Evolutionary conservation across 305 asterid genomes (phyloP).

Genomic region (Fraxinus xanthoxyloides): DNA sequence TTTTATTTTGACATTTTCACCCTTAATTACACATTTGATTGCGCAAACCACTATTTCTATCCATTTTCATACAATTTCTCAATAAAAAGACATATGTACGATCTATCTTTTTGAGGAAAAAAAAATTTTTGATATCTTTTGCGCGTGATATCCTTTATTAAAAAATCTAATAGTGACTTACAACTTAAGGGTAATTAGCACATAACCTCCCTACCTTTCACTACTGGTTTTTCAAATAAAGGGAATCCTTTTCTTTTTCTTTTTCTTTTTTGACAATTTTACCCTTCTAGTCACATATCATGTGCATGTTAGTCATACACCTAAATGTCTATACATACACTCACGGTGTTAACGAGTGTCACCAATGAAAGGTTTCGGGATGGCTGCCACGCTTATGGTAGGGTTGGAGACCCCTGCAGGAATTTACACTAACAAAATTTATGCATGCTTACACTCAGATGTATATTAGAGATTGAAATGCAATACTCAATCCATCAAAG

Average conservation of each 20-base stretch:
- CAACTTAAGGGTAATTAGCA: too few relatives aligned
- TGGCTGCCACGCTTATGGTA: not conserved
- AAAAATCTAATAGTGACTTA: too few relatives aligned
- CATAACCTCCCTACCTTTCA: too few relatives aligned
- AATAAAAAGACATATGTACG: too few relatives aligned
- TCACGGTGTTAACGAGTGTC: not conserved
- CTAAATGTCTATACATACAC: not conserved
- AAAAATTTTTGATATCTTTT: too few relatives aligned
- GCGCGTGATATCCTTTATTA: too few relatives aligned
- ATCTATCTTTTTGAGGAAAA: too few relatives aligned
- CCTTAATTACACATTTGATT: too few relatives aligned
- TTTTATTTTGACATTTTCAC: too few relatives aligned
- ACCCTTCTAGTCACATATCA: not conserved
- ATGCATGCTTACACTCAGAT: not conserved
- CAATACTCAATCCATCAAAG: not conserved
- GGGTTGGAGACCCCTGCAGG: not conserved
- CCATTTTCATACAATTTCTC: too few relatives aligned
- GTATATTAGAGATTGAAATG: not conserved
- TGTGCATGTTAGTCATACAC: not conserved
- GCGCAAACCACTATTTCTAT: too few relatives aligned
- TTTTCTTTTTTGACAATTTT: not conserved
- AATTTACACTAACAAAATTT: not conserved
- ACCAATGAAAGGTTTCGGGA: not conserved
- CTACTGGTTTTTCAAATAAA: not conserved
- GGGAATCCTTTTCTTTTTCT: not conserved